A percentile compares a stretch with the other conserved stretches of the same genome.
Conservation (phyloP, 106 monocot species). For the Alisma plantagoaquatica region DNA sequence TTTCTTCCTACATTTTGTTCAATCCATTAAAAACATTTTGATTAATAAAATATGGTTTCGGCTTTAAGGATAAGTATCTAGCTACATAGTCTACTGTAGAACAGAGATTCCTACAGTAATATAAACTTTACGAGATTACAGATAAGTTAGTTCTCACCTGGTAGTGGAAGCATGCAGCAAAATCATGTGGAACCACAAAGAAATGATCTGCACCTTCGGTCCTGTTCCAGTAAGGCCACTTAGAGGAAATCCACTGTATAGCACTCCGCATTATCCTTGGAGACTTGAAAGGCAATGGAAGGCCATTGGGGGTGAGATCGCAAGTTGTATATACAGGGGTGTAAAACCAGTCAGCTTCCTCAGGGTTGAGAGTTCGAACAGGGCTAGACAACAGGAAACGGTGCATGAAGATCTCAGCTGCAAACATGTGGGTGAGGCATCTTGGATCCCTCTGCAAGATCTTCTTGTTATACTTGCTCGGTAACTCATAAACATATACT, state of each 20-base stretch:
- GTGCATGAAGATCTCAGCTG: too few relatives aligned
- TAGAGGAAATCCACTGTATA: conserved; percentile 46
- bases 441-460: conserved; percentile 63
- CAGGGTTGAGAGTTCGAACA: conserved; percentile 61
- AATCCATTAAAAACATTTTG: neutral
- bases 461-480: conserved; percentile 78
- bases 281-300: too few relatives aligned
- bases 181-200: conserved; percentile 67
- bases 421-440: too few relatives aligned
- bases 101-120: too few relatives aligned
- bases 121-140: too few relatives aligned
- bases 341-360: conserved; percentile 72
- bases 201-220: conserved; percentile 68
- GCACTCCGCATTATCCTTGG: conserved; percentile 65
- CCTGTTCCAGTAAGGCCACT: conserved; percentile 71
- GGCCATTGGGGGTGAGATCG: conserved; percentile 52
- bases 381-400: conserved; percentile 61
- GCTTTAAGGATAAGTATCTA: too few relatives aligned
- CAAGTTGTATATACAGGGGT: conserved; percentile 70
- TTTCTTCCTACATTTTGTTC: conserved; percentile 44
- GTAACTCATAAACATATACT: conserved; percentile 65
- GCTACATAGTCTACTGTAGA: too few relatives aligned
- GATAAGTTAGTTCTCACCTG: too few relatives aligned
- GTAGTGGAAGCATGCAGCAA: conserved; percentile 70
- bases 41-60: too few relatives aligned